phyloP scores from a whole-genome alignment of 2,329 filamentous ascomycete genomes.

The Xylariales sp. region DNA sequence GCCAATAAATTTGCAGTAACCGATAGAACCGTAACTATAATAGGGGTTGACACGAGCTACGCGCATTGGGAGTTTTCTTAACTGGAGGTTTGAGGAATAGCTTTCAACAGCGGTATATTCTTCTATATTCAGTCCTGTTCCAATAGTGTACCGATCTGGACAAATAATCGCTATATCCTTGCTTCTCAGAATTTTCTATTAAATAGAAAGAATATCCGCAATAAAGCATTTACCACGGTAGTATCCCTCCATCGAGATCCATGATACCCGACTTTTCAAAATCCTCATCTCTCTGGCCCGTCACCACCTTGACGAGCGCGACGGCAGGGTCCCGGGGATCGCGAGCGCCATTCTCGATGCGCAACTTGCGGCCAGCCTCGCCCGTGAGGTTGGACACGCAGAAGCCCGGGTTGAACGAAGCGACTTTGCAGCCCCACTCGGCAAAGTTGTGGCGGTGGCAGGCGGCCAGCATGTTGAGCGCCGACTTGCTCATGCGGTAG shows the following conservation, averaged over 20 bases:
- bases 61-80: too few species aligned
- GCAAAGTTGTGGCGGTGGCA: conserved; percentile 21
- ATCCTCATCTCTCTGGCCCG: conserved; percentile 22
- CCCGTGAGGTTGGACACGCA: conserved; percentile 27
- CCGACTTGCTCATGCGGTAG: conserved; percentile 37
- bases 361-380: conserved; percentile 18
- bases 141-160: too few species aligned
- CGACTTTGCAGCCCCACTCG: conserved; percentile 25
- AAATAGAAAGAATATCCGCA: too few species aligned
- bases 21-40: too few species aligned
- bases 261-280: conserved; percentile 18
- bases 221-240: conserved; percentile 15
- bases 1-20: too few species aligned
- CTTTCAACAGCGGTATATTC: too few species aligned
- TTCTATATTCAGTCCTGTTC: too few species aligned
- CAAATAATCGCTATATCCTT: too few species aligned
- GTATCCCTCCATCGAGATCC: conserved; percentile 15
- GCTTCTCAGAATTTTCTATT: too few species aligned
- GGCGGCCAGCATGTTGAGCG: conserved; percentile 33
- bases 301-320: conserved; percentile 18
- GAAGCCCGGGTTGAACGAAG: conserved; percentile 27
- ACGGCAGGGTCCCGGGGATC: conserved; percentile 20
- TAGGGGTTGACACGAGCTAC: too few species aligned
- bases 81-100: too few species aligned
- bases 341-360: conserved; percentile 18